Percentiles rank a stretch among this genome's conserved stretches.
These are phyloP conservation scores for Lumnitzera racemosa DNA, from an alignment of 345 rosid species.

Conservation along the genomic window DNA sequence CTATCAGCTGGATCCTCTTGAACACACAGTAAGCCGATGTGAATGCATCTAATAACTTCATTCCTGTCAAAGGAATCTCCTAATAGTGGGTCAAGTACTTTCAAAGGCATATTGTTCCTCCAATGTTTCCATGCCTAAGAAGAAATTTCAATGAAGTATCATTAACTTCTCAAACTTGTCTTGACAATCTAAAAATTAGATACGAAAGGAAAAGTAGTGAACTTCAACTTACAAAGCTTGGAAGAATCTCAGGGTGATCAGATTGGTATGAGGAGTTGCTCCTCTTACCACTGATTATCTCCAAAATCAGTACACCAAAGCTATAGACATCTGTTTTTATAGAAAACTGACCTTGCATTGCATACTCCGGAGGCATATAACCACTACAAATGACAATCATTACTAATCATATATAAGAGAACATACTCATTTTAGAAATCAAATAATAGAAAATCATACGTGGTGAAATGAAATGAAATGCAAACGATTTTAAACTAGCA, in stretches of 20 bases:
- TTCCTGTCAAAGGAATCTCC: constrained; percentile 10
- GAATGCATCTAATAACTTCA: constrained; percentile 25
- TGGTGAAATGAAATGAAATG: no score
- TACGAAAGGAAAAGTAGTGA: background rate
- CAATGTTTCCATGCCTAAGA: constrained; percentile 28
- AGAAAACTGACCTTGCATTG: constrained; percentile 24
- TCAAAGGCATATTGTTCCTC: constrained; percentile 10
- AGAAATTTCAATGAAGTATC: background rate
- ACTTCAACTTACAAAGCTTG: constrained; percentile 6
- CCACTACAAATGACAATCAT: constrained; percentile 17
- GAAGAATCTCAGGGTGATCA: background rate
- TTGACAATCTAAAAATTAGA: constrained; percentile 4
- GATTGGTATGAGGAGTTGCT: constrained; percentile 14
- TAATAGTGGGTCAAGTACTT: constrained; percentile 14
- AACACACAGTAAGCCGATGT: constrained; percentile 23
- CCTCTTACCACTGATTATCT: constrained; percentile 31
- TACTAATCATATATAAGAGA: no score
- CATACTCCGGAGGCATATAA: constrained; percentile 40
- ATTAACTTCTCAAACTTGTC: background rate
- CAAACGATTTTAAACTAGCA: no score
- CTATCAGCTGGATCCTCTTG: constrained; percentile 22
- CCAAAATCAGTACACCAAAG: constrained; percentile 18
- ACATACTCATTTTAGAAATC: background rate
- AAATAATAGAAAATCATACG: background rate
- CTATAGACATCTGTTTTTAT: constrained; percentile 30